Evolutionary conservation across 2,329 filamentous ascomycete genomes (phyloP), one percentile per base, ranked within the genome.

Genomic region (Scedosporium aurantiacum): DNA sequence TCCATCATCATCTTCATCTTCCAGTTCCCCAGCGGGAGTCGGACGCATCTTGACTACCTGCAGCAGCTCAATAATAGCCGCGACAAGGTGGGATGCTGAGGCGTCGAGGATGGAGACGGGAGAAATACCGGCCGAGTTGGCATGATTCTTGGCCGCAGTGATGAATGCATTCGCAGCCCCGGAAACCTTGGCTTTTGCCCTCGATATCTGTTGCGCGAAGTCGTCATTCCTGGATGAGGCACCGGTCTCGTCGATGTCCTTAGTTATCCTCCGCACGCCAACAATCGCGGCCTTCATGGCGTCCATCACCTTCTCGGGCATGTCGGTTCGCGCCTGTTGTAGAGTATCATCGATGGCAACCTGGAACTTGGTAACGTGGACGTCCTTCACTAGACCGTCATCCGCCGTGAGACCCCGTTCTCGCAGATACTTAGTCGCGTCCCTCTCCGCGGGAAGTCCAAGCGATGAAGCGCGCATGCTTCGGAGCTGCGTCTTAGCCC

Each of bases 91-190:
- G 25, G 90, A 94, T 6, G 93, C 91, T 2, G 94, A 93, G 3
- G 93, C 94, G 72, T 99, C 94, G 23, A 99, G 79, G 2, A 99
- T 76, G 5, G 91, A 96, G n/a, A 99, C 88, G 0, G 94, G 94
- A 1, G 91, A 93, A 37, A 99, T 82, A 32, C 94, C 94, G 21
- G 84, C 86, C 0, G 91, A 87, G 10, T 84, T 82, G 40, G 89
- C 87, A 72, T 94, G 96, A 70, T 96, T 96, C 76, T 95, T 96
- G 40, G 90, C 88, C 1, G 93, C 91, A 2, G 93, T 97, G 68
- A 97, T 97, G 62, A 99, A 79, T 69, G 93, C 94, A 78, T 97
- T 97, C 57, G 94, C 92, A 1, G 93, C 96, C 2, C 88, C 88
- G n/a, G 91, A 95, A 2, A 97, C 88, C 63, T 88, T 87, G 58